Evolutionary conservation across 2,329 filamentous ascomycete genomes (phyloP).

Genomic region (Aspergillus japonicus): DNA sequence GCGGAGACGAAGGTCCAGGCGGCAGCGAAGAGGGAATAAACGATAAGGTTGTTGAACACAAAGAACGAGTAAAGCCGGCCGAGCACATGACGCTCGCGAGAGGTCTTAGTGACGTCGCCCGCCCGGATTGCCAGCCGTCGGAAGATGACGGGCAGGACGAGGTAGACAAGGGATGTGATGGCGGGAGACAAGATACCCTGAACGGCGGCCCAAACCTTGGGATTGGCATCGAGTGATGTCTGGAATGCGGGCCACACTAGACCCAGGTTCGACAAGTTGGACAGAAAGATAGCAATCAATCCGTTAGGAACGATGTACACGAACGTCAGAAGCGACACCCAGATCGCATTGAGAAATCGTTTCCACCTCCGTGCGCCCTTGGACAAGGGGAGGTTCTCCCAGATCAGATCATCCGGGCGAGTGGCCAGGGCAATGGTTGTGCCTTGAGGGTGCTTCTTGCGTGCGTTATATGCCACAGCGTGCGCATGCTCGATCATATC

Average conservation of each 20-base stretch:
- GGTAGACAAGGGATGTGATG: conserved; percentile 81
- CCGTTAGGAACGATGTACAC: conserved; percentile 91
- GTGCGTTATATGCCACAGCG: conserved; percentile 75
- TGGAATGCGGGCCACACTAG: conserved; percentile 76
- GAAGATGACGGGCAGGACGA: conserved; percentile 87
- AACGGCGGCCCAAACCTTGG: conserved; percentile 75
- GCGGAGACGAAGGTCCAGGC: conserved; percentile 70
- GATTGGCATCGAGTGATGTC: conserved; percentile 60
- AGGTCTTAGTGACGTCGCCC: conserved; percentile 88
- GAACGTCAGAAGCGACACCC: conserved; percentile 76
- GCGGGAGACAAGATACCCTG: conserved; percentile 91
- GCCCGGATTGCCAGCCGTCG: conserved; percentile 77
- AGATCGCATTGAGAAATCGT: conserved; percentile 75
- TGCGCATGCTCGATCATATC: conserved; percentile 85
- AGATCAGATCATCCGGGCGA: conserved; percentile 87
- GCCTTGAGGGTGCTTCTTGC: conserved; percentile 76
- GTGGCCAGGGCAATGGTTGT: conserved; percentile 77
- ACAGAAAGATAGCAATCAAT: conserved; percentile 88
- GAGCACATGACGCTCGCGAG: conserved; percentile 85
- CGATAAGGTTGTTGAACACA: conserved; percentile 91
- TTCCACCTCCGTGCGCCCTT: conserved; percentile 68
- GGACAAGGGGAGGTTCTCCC: conserved; percentile 82
- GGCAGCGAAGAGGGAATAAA: conserved; percentile 89
- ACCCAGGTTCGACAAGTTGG: conserved; percentile 79
- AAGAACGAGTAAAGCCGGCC: conserved; percentile 93